Conservation (phyloP, 257 asterid genomes). For the Knoxia roxburghii region DNA sequence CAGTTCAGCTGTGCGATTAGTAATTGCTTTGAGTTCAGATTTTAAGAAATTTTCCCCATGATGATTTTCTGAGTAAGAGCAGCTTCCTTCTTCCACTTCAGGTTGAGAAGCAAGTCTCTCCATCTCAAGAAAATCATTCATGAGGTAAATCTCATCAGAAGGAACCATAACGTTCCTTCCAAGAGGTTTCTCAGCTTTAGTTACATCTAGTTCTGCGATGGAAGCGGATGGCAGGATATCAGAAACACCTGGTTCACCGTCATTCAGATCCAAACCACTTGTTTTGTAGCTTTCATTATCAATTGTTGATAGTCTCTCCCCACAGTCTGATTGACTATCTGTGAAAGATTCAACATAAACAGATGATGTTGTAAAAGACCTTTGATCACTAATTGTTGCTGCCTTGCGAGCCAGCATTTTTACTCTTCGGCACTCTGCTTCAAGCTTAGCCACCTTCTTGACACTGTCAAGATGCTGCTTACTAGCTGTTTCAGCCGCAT, state of each 20-base stretch:
- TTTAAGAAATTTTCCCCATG: constrained; percentile 20
- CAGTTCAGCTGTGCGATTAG: constrained; percentile 28
- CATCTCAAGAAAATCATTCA: constrained; percentile 96
- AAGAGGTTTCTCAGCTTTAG: constrained; percentile 25
- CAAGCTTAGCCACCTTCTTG: constrained; percentile 56
- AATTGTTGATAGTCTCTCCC: constrained; percentile 33
- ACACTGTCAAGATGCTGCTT: constrained; percentile 67
- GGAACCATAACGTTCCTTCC: constrained; percentile 33
- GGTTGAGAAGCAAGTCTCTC: constrained; percentile 64
- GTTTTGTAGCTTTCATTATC: constrained; percentile 30
- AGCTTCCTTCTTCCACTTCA: constrained; percentile 23
- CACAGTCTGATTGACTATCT: constrained; percentile 59
- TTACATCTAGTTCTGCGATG: constrained; percentile 24
- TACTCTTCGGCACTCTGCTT: constrained; percentile 74
- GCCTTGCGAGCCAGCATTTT: constrained; percentile 45
- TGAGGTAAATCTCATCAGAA: constrained; percentile 55
- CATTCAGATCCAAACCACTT: constrained; percentile 31
- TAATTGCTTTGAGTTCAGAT: constrained; percentile 34
- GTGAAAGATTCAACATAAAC: constrained; percentile 46
- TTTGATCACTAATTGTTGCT: constrained; percentile 28
- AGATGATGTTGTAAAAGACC: constrained; percentile 43
- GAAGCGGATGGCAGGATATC: constrained; percentile 18
- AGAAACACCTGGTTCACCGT: constrained; percentile 20
- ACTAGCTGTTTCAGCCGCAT: constrained; percentile 77
- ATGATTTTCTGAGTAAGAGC: constrained; percentile 15